A percentile compares a stretch with the other conserved stretches of the same genome.
Conservation (phyloP, 306 rosid species). For the Leucaena leucocephala region DNA sequence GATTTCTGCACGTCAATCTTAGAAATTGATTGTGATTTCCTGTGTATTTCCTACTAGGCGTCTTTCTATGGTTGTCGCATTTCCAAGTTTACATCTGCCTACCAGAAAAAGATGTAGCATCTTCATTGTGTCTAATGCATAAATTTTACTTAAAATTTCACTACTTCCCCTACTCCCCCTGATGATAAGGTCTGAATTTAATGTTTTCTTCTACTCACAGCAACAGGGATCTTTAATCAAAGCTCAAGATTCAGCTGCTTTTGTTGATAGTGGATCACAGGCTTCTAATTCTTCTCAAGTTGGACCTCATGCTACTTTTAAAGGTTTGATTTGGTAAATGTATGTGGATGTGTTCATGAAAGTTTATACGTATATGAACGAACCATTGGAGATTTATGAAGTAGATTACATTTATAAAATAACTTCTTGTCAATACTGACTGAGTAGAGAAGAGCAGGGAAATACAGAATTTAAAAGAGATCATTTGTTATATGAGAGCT, state of each 20-base stretch:
- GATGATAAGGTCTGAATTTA: conserved; percentile 21
- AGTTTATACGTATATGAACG: conserved; percentile 2
- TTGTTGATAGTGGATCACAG: conserved; percentile 61
- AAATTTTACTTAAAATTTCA: conserved; percentile 3
- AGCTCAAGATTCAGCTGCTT: conserved; percentile 55
- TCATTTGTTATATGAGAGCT: conserved; percentile 16
- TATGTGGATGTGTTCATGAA: conserved; percentile 29
- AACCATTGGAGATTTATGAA: conserved; percentile 12
- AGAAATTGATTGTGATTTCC: not conserved
- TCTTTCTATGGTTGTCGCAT: not conserved
- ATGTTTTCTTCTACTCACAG: conserved; percentile 37
- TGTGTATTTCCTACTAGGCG: not conserved
- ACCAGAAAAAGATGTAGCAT: not conserved
- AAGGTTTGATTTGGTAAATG: conserved; percentile 55
- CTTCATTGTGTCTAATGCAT: conserved; percentile 1
- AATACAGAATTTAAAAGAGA: conserved; percentile 5
- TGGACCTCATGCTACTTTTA: conserved; percentile 53
- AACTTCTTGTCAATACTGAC: not conserved
- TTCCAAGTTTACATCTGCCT: not conserved
- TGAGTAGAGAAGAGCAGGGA: not conserved
- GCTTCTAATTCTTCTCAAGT: conserved; percentile 53
- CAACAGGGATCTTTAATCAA: conserved; percentile 61
- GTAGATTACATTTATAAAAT: conserved; percentile 9
- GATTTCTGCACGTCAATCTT: conserved; percentile 14
- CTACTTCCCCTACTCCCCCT: not conserved